phyloP scores from a whole-genome alignment of 2,329 filamentous ascomycete species.

The Dactylellina sp. region DNA sequence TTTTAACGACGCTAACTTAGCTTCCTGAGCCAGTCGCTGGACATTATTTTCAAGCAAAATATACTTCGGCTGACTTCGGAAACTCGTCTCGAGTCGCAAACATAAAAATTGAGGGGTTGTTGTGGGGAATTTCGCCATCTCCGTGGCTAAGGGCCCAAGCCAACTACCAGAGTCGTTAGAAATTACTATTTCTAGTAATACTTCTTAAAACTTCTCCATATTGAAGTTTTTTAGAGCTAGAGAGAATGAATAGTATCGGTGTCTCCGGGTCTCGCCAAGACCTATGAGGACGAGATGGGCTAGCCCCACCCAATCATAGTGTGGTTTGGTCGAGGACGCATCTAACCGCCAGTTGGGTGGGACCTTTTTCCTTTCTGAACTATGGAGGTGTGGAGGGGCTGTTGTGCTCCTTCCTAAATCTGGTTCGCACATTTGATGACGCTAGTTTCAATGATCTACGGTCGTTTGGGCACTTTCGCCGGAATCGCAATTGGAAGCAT shows the following conservation, averaged over 20 bases:
- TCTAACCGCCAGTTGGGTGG: conserved; percentile 55
- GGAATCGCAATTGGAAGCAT: conserved; percentile 33
- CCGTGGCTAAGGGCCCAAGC: conserved; percentile 21
- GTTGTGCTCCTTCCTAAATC: conserved; percentile 22
- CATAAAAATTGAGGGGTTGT: conserved; percentile 16
- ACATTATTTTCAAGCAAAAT: neutral
- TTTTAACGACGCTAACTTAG: too few relatives aligned
- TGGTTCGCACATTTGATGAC: conserved; percentile 15
- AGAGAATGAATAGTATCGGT: conserved; percentile 19
- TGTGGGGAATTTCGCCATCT: conserved; percentile 46
- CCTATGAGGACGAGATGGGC: conserved; percentile 18
- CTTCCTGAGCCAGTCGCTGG: too few relatives aligned
- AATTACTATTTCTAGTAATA: conserved; percentile 35
- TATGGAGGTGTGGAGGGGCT: conserved; percentile 22
- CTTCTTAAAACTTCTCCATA: neutral
- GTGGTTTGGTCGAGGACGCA: conserved; percentile 39
- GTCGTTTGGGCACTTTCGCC: conserved; percentile 7
- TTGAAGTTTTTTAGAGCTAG: conserved; percentile 4
- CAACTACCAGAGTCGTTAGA: conserved; percentile 16
- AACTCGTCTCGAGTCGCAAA: conserved; percentile 29
- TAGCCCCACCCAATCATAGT: conserved; percentile 26
- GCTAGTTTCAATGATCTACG: conserved; percentile 26
- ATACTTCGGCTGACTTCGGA: conserved; percentile 23
- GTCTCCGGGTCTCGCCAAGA: conserved; percentile 47
- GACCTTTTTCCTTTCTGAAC: conserved; percentile 24